These are phyloP conservation scores for Russula abietina DNA, from an alignment of 768 basidiomycete species.

Conservation along the genomic window DNA sequence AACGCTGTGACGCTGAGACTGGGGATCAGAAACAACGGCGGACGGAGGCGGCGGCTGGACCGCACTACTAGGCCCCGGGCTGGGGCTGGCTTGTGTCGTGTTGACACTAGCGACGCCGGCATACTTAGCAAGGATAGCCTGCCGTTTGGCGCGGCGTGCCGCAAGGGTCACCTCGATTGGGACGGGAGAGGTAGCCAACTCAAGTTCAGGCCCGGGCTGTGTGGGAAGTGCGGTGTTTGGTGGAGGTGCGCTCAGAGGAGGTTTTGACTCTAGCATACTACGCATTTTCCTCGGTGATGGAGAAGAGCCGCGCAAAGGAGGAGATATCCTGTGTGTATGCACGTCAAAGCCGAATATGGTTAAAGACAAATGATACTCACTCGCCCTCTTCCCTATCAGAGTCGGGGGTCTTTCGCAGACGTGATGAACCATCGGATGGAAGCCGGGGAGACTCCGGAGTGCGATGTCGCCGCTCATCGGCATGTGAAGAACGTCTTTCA, in stretches of 20 bases:
- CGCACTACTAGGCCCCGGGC: constrained; percentile 67
- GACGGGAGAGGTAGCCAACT: constrained; percentile 39
- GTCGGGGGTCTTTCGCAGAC: constrained; percentile 27
- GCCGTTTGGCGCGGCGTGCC: constrained; percentile 62
- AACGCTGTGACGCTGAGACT: constrained; percentile 49
- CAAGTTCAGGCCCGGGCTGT: constrained; percentile 47
- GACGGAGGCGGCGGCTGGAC: constrained; percentile 60
- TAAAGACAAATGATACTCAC: constrained; percentile 52
- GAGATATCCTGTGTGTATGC: constrained; percentile 53
- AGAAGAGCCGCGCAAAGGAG: constrained; percentile 31
- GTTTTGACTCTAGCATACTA: constrained; percentile 6
- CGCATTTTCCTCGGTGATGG: constrained; percentile 19
- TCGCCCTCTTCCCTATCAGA: constrained; percentile 88
- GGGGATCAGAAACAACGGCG: constrained; percentile 56
- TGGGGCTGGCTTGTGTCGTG: constrained; percentile 39
- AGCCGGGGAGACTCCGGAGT: constrained; percentile 19
- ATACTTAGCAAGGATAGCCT: constrained; percentile 78
- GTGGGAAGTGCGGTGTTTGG: constrained; percentile 27
- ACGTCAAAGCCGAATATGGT: constrained; percentile 20
- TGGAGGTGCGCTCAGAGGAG: constrained; percentile 18
- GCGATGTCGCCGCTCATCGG: constrained; percentile 20
- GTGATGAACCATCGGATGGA: constrained; percentile 23
- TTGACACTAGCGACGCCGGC: constrained; percentile 39
- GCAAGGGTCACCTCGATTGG: constrained; percentile 58
- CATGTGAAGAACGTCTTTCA: constrained; percentile 9